Evolutionary conservation across 257 asterid genomes (phyloP).

Genomic region (Scutellaria barbata): DNA sequence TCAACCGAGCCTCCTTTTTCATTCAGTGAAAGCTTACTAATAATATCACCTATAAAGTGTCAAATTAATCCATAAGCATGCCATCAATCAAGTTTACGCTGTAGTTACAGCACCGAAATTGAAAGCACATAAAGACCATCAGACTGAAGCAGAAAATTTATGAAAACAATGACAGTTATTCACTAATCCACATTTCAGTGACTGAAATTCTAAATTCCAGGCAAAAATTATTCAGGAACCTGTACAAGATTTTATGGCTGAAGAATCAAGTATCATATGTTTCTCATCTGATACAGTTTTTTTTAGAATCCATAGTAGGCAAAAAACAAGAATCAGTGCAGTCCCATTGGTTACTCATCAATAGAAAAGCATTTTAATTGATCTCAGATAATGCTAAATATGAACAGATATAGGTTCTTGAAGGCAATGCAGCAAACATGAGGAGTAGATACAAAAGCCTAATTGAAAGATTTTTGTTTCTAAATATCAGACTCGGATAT

Average conservation of each 20-base stretch:
- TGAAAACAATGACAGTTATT: background rate
- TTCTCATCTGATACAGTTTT: background rate
- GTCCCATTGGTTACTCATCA: background rate
- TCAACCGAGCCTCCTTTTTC: conserved; percentile 43
- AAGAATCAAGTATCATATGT: no score
- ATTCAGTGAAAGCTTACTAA: conserved; percentile 52
- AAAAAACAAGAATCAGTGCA: conserved; percentile 6
- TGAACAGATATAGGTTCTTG: conserved; percentile 17
- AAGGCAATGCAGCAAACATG: conserved; percentile 8
- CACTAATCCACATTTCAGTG: conserved; percentile 1
- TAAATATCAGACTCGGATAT: background rate
- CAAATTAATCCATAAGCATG: conserved; percentile 31
- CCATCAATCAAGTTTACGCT: background rate
- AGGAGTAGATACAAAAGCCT: conserved; percentile 5
- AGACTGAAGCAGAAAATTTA: background rate
- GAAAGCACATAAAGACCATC: conserved; percentile 3
- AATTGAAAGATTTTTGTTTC: background rate
- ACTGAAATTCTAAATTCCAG: background rate
- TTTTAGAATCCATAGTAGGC: background rate
- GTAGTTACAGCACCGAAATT: conserved; percentile 20
- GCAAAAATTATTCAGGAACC: background rate
- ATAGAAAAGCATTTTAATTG: background rate
- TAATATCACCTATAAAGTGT: conserved; percentile 54
- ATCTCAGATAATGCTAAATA: conserved; percentile 10
- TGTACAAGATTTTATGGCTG: conserved; percentile 1